Evolutionary conservation across 2,329 filamentous ascomycete species (phyloP).

Genomic region (Sclerotinia trifoliorum): DNA sequence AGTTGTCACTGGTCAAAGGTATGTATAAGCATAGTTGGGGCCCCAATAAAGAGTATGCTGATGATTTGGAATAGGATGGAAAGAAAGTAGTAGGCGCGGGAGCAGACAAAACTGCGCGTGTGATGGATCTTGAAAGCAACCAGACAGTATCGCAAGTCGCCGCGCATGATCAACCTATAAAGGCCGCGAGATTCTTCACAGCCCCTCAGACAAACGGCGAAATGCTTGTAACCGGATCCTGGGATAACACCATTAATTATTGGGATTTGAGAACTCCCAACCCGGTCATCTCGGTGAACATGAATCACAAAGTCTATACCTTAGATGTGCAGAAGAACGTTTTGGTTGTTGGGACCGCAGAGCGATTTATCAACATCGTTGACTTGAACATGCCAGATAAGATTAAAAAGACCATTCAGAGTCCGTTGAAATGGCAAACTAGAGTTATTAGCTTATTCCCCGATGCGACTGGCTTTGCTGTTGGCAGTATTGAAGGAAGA

Average conservation of each 20-base stretch:
- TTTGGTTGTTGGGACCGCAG: slow-evolving; percentile 87
- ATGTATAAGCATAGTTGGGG: slow-evolving; percentile 40
- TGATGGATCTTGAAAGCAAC: slow-evolving; percentile 75
- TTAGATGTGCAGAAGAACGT: slow-evolving; percentile 90
- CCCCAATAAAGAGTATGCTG: slow-evolving; percentile 22
- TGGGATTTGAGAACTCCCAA: slow-evolving; percentile 72
- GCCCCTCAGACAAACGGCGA: slow-evolving; percentile 59
- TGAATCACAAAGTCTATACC: slow-evolving; percentile 80
- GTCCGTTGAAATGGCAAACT: slow-evolving; percentile 97
- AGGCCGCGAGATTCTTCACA: slow-evolving; percentile 75
- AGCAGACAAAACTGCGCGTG: slow-evolving; percentile 85
- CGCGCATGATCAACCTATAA: slow-evolving; percentile 80
- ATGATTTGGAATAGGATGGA: slow-evolving; percentile 65
- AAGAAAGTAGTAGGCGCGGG: slow-evolving; percentile 83
- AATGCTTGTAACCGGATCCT: slow-evolving; percentile 88
- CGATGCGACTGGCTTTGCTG: slow-evolving; percentile 87
- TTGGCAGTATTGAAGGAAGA: slow-evolving; percentile 93
- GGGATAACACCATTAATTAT: slow-evolving; percentile 89
- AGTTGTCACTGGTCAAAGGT: slow-evolving; percentile 87
- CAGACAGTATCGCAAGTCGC: slow-evolving; percentile 69
- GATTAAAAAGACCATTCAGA: slow-evolving; percentile 95
- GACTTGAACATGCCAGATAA: slow-evolving; percentile 84
- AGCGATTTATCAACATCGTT: slow-evolving; percentile 94
- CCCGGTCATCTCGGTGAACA: slow-evolving; percentile 64
- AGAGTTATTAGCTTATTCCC: slow-evolving; percentile 92